phyloP scores from a whole-genome alignment of 2,329 filamentous ascomycete genomes.

The Stylonectria norvegica region DNA sequence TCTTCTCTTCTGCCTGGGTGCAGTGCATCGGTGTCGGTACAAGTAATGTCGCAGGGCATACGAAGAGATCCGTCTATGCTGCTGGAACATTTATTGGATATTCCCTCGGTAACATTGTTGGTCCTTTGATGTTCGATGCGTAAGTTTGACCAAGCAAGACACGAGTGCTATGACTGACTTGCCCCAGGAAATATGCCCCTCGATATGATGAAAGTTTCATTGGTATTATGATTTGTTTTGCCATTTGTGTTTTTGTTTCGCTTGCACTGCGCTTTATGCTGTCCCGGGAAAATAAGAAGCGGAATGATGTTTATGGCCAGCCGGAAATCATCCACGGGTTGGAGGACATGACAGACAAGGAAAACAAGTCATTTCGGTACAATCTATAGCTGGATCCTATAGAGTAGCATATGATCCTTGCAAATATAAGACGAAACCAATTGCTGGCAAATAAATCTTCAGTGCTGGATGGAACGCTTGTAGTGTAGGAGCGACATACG shows the following conservation, averaged over 20 bases:
- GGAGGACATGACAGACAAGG: constrained; percentile 37
- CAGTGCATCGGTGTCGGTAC: constrained; percentile 31
- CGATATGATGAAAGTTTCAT: constrained; percentile 28
- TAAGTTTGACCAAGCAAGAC: constrained; percentile 7
- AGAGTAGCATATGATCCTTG: too few relatives aligned
- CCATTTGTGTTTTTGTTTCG: constrained; percentile 29
- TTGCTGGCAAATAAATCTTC: too few relatives aligned
- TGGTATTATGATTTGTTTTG: constrained; percentile 34
- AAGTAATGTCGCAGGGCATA: constrained; percentile 33
- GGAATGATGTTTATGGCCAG: constrained; percentile 30
- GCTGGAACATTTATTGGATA: constrained; percentile 33
- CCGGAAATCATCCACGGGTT: constrained; percentile 34
- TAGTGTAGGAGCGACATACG: too few relatives aligned
- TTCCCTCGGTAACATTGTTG: constrained; percentile 33
- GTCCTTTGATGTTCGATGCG: constrained; percentile 32
- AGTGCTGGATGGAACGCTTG: too few relatives aligned
- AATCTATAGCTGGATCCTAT: too few relatives aligned
- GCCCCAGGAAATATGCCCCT: constrained; percentile 25
- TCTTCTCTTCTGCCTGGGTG: constrained; percentile 30
- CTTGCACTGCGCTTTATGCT: constrained; percentile 27
- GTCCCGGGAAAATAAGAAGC: constrained; percentile 28
- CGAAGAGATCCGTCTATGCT: constrained; percentile 31
- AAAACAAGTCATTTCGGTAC: constrained; percentile 21
- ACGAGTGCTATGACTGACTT: neutral
- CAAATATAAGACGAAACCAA: too few relatives aligned